Conservation (phyloP, 2,329 filamentous ascomycete genomes). For the Fusarium camptoceras region DNA sequence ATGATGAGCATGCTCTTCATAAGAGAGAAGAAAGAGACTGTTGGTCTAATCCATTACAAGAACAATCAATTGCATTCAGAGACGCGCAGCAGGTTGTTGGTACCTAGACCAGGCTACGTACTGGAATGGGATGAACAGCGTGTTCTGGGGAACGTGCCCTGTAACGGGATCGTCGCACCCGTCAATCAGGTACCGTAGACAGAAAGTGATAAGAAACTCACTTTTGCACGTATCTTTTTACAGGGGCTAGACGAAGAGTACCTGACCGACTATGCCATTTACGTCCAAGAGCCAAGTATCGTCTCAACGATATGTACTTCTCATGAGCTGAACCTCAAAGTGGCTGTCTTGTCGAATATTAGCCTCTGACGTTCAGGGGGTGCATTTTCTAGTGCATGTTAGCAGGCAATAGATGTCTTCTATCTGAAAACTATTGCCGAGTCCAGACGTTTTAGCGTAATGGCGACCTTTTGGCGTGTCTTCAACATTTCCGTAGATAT, state of each 20-base stretch:
- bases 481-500: not conserved
- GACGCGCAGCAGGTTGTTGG: constrained; percentile 10
- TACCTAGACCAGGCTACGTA: not conserved
- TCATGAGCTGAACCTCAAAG: not conserved
- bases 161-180: constrained; percentile 32
- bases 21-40: not conserved
- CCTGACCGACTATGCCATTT: constrained; percentile 1
- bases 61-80: constrained; percentile 8
- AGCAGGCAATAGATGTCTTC: constrained; percentile 19
- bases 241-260: constrained; percentile 13
- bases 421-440: constrained; percentile 25
- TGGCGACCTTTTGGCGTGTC: constrained; percentile 10
- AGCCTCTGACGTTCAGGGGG: constrained; percentile 22
- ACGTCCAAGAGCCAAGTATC: constrained; percentile 15
- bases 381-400: constrained; percentile 16
- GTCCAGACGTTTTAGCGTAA: constrained; percentile 17
- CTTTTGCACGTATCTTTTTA: constrained; percentile 19
- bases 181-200: constrained; percentile 27
- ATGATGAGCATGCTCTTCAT: not conserved
- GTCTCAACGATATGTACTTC: not conserved
- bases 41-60: not conserved
- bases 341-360: not conserved
- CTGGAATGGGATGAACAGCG: constrained; percentile 40
- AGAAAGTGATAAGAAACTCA: constrained; percentile 10
- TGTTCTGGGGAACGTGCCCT: constrained; percentile 35